Evolutionary conservation across 148 eudicot genomes (phyloP).

Genomic region (Diospyros kaki): DNA sequence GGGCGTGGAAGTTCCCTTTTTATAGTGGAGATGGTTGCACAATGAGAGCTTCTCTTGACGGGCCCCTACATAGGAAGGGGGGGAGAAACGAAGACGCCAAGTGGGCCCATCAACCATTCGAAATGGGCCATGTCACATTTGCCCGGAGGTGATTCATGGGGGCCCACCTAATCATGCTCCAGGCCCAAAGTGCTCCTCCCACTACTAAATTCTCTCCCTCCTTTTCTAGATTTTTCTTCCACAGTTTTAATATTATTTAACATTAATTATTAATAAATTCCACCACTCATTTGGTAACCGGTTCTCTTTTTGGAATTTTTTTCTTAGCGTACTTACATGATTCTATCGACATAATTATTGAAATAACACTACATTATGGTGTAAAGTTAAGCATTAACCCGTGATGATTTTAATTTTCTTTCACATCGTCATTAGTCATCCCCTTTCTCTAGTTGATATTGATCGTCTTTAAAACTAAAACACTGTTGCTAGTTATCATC

Average conservation of each 20-base stretch:
- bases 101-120: slow-evolving; percentile 20
- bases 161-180: slow-evolving; percentile 24
- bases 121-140: slow-evolving; percentile 24
- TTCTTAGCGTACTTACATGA: neutral
- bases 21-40: too few species aligned
- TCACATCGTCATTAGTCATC: neutral
- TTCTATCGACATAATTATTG: slow-evolving; percentile 6
- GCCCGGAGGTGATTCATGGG: slow-evolving; percentile 30
- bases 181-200: slow-evolving; percentile 19
- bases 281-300: neutral
- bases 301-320: neutral
- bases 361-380: neutral
- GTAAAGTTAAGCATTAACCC: neutral
- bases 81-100: slow-evolving; percentile 23
- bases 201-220: neutral
- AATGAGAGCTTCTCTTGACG: neutral
- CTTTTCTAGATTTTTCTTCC: neutral
- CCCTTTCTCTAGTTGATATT: too few species aligned
- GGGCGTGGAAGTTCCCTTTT: too few species aligned
- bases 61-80: slow-evolving; percentile 16
- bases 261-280: neutral
- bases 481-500: neutral
- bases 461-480: too few species aligned
- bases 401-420: neutral
- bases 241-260: neutral